Base-by-base conservation (phyloP, 177 flowering plant genomes). In the Vitis hybrid region DNA sequence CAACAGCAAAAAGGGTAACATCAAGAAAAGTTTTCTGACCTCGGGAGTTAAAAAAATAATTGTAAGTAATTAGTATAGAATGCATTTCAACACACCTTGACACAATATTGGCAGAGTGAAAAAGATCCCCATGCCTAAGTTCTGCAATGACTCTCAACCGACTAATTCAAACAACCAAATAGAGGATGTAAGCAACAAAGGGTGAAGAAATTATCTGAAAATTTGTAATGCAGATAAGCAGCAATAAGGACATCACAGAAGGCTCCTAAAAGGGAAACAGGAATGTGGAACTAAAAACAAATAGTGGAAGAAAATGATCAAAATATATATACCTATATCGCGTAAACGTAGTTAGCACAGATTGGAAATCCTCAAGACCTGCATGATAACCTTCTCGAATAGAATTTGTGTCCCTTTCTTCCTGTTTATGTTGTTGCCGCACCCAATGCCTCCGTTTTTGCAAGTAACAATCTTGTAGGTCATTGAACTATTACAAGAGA, bases 381-480 rank as follows among this genome's bases (percentile, higher is more conserved):
- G 76, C 78, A 81, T 78, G 78, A 69, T 84, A 90, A 64, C 90
- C 90, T 78, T 86, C 91, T 79, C 82, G 82, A 21, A 62, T 13
- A 19, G 73, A n/a, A 55, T 68, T 71, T 52, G 49, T 69, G 66
- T 74, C 82, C 74, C 76, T 76, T 54, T 78, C 90, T 75, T 82
- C 86, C 56, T 68, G 74, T 68, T 78, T 82, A n/a, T 56, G 71
- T 48, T 72, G 24, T 57, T 81, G 85, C 72, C 60, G 79, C 13
- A 68, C 73, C 82, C 79, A 84, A 50, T 82, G 73, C 40, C 92
- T 82, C 62, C 93, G 74, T 78, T 85, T 93, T 87, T 91, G 93
- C 82, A 93, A 71, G 83, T 91, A 93, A 75, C 88, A 90, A 62
- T 93, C 96, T 84, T 91, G 94, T 32, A 93, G 77, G 65, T 90